phyloP scores from a whole-genome alignment of 2,329 filamentous ascomycete species.

The Lecanicillium sp. region DNA sequence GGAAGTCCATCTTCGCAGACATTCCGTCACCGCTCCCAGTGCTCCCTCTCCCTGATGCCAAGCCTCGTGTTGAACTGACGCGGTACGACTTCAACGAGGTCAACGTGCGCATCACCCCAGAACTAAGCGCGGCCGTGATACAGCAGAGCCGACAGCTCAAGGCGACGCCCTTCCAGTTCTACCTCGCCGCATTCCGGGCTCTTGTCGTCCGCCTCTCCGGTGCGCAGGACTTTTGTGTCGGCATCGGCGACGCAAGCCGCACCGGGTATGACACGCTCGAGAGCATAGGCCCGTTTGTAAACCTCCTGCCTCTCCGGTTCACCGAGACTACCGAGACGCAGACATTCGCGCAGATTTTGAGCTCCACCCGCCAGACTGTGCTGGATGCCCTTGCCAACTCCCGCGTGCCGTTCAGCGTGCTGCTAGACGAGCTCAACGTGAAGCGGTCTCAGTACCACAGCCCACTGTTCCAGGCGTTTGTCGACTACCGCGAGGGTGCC shows the following conservation, averaged over 20 bases:
- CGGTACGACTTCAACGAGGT: constrained; percentile 18
- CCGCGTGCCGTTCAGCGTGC: constrained; percentile 40
- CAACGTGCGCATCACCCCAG: constrained; percentile 15
- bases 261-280: constrained; percentile 27
- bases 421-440: constrained; percentile 39
- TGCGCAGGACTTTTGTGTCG: constrained; percentile 37
- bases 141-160: constrained; percentile 14
- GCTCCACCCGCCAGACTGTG: constrained; percentile 20
- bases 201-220: constrained; percentile 30
- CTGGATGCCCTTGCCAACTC: constrained; percentile 37
- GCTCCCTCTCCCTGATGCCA: constrained; percentile 23
- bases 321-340: constrained; percentile 16
- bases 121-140: constrained; percentile 19
- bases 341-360: constrained; percentile 18
- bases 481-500: constrained; percentile 27
- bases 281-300: constrained; percentile 42
- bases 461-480: constrained; percentile 43
- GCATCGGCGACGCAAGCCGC: constrained; percentile 40
- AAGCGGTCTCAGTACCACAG: constrained; percentile 30
- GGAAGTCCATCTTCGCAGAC: constrained; percentile 23
- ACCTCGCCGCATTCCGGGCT: constrained; percentile 34
- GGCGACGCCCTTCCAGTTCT: constrained; percentile 37
- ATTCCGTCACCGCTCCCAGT: constrained; percentile 25
- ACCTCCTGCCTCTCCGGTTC: constrained; percentile 42
- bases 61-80: constrained; percentile 15